Evolutionary conservation across 2,329 filamentous ascomycete genomes (phyloP).

Genomic region (Scedosporium dehoogii): DNA sequence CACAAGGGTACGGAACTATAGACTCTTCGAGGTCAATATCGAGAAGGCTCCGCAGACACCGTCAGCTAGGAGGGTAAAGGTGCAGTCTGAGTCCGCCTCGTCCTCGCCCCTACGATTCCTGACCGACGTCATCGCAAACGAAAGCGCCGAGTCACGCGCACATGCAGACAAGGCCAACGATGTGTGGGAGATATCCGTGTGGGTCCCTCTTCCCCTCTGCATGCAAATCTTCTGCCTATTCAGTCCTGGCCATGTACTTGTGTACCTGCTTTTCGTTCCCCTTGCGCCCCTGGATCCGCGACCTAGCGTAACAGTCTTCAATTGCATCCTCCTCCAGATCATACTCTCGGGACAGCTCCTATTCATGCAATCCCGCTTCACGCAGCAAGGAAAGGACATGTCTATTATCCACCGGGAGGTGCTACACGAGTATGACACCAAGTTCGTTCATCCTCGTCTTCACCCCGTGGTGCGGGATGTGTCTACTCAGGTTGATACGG

Average conservation of each 20-base stretch:
- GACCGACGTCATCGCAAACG: conserved; percentile 53
- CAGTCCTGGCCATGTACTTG: conserved; percentile 83
- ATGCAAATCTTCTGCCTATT: conserved; percentile 81
- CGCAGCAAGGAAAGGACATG: conserved; percentile 77
- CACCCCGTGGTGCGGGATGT: conserved; percentile 70
- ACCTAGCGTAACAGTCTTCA: conserved; percentile 79
- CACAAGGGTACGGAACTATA: conserved; percentile 72
- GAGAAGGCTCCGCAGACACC: conserved; percentile 68
- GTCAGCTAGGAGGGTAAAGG: conserved; percentile 78
- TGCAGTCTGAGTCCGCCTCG: conserved; percentile 70
- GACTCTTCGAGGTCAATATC: conserved; percentile 80
- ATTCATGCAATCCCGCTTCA: conserved; percentile 62
- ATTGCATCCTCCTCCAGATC: conserved; percentile 64
- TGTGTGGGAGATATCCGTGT: conserved; percentile 90
- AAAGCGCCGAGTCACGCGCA: conserved; percentile 69
- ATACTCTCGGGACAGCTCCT: conserved; percentile 71
- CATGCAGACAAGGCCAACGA: conserved; percentile 75
- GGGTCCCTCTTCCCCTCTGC: conserved; percentile 83
- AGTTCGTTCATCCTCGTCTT: conserved; percentile 86
- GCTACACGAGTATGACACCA: conserved; percentile 88
- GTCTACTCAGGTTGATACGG: conserved; percentile 62
- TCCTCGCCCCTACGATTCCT: conserved; percentile 73
- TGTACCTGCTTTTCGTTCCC: conserved; percentile 84
- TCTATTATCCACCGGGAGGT: conserved; percentile 84
- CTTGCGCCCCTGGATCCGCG: conserved; percentile 63